Base-by-base conservation (phyloP, 192 early-diverging fungal species). In the Chytriomyces sp. region DNA sequence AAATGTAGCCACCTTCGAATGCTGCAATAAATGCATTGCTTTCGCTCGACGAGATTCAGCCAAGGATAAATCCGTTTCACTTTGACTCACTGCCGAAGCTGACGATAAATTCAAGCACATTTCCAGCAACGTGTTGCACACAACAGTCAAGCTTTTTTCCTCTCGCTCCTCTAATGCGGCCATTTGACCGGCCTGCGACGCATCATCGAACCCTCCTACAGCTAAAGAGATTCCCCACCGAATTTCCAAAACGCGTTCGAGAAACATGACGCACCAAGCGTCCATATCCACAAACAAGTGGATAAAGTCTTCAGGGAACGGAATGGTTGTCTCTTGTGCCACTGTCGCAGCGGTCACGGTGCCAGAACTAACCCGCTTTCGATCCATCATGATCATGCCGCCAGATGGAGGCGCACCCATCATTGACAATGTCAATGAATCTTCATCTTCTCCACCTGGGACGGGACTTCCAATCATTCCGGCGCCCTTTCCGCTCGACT, bases 41-140 rank as follows among this genome's bases (percentile, higher is more conserved):
- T 94, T 94, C 46, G 90, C 82, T 50, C 79, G 78, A 60, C 80
- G 50, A 8, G 59, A 24, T 9, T 70, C 50, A 10, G 28, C 26
- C n/a, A 53, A n/a, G 8, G 23, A 47, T 11, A 72, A 26, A 23
- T 60, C 16, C 48, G 47, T 4, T 72, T 60, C 48, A 3, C 53
- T 57, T n/a, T 20, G 13, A 57, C 16, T n/a, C 75, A 69, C 50
- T 59, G 20, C 78, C 68, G 72, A 75, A 23, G 45, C 44, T 9
- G 61, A 81, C 75, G 46, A 77, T 86, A 67, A 57, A 63, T 87
- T 87, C 75, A 96, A 80, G 72, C 97, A 95, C 23, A 99, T 87
- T 76, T 99, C 96, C 66, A 99, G 77, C 28, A 99, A 81, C 5
- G 96, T 96, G 75, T 94, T 93, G 93, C 97, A 97, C 3, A 96